phyloP scores from a whole-genome alignment of 371 early-diverging fungal species.

The Mucor indicus region DNA sequence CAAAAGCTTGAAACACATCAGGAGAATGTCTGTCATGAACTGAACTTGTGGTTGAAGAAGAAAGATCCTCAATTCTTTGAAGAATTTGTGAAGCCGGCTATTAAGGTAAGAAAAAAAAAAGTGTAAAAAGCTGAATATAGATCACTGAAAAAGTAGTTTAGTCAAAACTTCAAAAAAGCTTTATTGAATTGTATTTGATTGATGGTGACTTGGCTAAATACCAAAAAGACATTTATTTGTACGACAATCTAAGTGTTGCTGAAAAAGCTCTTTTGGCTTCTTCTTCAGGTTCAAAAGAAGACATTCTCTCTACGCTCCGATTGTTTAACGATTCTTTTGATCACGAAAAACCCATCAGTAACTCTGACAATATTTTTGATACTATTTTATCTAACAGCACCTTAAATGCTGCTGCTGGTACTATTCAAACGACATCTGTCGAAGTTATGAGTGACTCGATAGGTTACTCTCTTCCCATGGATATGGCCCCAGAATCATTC shows the following conservation, averaged over 20 bases:
- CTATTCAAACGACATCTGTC: not conserved
- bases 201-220: conserved; percentile 38
- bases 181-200: conserved; percentile 50
- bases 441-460: not conserved
- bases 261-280: conserved; percentile 50
- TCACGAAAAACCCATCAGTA: conserved; percentile 1
- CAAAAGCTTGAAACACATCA: conserved; percentile 28
- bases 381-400: conserved; percentile 6
- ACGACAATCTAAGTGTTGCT: conserved; percentile 24
- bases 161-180: conserved; percentile 46
- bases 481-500: too few species aligned
- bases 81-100: conserved; percentile 31
- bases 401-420: conserved; percentile 11
- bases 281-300: not conserved
- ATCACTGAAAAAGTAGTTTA: not conserved
- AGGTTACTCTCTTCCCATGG: not conserved
- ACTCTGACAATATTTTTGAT: conserved; percentile 12
- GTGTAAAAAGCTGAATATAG: not conserved
- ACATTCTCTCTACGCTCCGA: conserved; percentile 17
- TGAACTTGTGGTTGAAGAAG: conserved; percentile 56
- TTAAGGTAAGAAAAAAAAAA: conserved; percentile 35
- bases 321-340: conserved; percentile 28
- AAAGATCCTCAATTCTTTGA: conserved; percentile 49
- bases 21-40: conserved; percentile 48
- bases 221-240: conserved; percentile 24